Base-by-base conservation (phyloP, 257 asterid genomes). In the Jaltomata sinuosa region DNA sequence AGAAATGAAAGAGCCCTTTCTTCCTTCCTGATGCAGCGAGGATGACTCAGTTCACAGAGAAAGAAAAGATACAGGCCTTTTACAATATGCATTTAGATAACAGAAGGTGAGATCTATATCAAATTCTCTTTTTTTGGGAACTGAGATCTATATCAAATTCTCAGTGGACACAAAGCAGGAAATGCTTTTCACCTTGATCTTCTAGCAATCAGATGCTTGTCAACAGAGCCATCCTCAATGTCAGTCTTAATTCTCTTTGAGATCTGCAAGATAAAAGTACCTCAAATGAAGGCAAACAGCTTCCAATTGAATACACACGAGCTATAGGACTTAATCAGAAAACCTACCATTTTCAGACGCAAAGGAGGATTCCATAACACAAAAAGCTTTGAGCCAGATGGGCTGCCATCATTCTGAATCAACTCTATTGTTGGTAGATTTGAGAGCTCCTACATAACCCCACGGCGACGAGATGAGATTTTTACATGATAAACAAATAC, bases 291-390 rank as follows among this genome's bases (percentile, higher is more conserved):
- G 21, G 32, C 15, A 77, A 82, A 19, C 47, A 45, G 29, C 81
- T 76, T 76, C 62, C 45, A 9, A 76, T 47, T 16, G 61, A 49
- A 49, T 76, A 49, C 18, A 47, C 5, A 11, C 1, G 62, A 76
- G 61, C 27, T 47, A 25, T 47, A 25, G 42, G 82, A 74, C 79
- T 34, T 57, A 40, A 49, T 87, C 87, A 81, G 88, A 68, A 55
- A 87, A 76, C 95, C 84, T 89, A 94, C 99, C 72, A 87, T 93
- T 94, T 89, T 93, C 86, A 87, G 86, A 90, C 90, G 84, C 68
- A 92, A 82, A 85, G 99, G 97, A 78, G 98, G 99, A 90, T 96
- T 96, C 99, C 99, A 96, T 78, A 96, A 96, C 89, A 91, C 84
- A 86, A 96, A 94, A 80, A 86, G 91, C 94, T 96, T 96, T 88